Base-by-base conservation (phyloP, 495 filamentous ascomycete genomes). In the Daldinia concentrica region DNA sequence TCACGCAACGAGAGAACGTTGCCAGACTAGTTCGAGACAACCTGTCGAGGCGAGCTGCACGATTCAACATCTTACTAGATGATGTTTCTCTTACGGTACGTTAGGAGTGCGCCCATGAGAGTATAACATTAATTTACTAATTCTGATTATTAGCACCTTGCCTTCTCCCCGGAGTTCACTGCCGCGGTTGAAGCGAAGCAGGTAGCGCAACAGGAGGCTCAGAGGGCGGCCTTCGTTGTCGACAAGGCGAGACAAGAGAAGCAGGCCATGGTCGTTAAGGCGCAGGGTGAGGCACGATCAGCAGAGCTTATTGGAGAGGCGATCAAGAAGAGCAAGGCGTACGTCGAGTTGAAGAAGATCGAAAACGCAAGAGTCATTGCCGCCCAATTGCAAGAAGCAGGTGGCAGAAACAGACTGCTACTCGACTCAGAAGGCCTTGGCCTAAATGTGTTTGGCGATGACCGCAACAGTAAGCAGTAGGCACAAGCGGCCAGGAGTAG, bases 211-310 rank as follows among this genome's bases (percentile, higher is more conserved):
- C 95, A 99, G 86, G 95, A 99, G 78, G 95, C 95, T 19, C 95
- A 99, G 80, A 90, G 95, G 63, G 95, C 95, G 30, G 95, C 95
- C 45, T 99, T 99, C 86, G 86, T 98, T 41, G 95, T 99, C 71
- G 95, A 99, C 87, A 98, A 98, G 84, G 95, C 95, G 37, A 92
- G 95, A 68, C 95, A 99, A 81, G 95, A 99, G 87, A 99, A 99
- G 86, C 96, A 98, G 84, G 95, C 95, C 65, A 97, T 93, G 84
- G 94, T 99, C 74, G 95, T 99, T 74, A 92, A 93, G 80, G 95
- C 95, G 14, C 96, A 98, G 88, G 95, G 95, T 94, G 95, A 99
- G 83, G 95, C 95, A 45, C 93, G 95, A 72, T 98, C 95, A 52
- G 95, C 95, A 34, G 93, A 99, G 81, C 91, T 99, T 54, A 97